Evolutionary conservation across 202 grass and related monocot genomes (phyloP).

Genomic region (Brachypodium distachyon): DNA sequence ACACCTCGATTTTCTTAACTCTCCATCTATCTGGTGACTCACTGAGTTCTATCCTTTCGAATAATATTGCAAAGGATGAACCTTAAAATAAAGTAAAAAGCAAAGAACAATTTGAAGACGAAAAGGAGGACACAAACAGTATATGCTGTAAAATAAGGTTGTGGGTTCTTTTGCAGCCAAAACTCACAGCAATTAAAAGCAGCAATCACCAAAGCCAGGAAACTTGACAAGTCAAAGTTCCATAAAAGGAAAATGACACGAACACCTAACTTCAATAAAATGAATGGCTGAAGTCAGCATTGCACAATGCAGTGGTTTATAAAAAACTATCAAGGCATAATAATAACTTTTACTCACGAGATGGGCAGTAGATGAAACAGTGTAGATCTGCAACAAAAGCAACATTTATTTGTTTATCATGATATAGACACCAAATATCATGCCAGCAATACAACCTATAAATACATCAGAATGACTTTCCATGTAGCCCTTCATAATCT

Average conservation of each 20-base stretch:
- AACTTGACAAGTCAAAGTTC: conserved; percentile 28
- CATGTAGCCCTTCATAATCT: conserved; percentile 20
- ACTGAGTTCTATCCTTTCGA: conserved; percentile 21
- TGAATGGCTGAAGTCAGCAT: conserved; percentile 23
- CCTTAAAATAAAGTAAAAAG: conserved; percentile 3
- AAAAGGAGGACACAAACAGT: not conserved
- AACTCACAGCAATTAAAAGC: conserved; percentile 31
- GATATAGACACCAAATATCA: not conserved
- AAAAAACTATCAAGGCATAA: not conserved
- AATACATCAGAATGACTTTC: conserved; percentile 16
- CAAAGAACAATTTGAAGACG: not conserved
- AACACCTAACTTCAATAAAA: conserved; percentile 27
- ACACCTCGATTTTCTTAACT: conserved; percentile 22
- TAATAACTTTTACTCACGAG: conserved; percentile 26
- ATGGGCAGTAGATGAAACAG: conserved; percentile 38
- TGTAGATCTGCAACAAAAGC: conserved; percentile 37
- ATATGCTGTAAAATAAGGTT: not conserved
- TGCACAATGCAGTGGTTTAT: not conserved
- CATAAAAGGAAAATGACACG: conserved; percentile 32
- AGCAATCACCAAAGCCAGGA: conserved; percentile 14
- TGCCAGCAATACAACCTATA: not conserved
- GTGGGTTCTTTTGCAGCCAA: not conserved
- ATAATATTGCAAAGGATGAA: conserved; percentile 37
- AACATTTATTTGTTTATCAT: conserved; percentile 6
- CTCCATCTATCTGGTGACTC: conserved; percentile 26